These are phyloP conservation scores for Dionaea muscipula DNA, from an alignment of 179 eudicot species.

Conservation along the genomic window DNA sequence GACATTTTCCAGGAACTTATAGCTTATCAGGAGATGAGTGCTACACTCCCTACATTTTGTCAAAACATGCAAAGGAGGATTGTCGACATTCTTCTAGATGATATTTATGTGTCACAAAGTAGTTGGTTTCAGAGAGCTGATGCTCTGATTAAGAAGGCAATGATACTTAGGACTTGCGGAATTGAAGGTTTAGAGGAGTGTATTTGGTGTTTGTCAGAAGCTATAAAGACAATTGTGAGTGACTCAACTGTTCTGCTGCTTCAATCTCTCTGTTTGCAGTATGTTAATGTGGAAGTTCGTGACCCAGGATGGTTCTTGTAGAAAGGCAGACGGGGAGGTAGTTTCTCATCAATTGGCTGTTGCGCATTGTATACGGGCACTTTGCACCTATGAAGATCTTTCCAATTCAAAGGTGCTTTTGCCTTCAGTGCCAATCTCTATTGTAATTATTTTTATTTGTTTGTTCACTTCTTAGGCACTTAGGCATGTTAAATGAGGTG, in stretches of 20 bases:
- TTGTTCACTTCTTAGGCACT: not conserved
- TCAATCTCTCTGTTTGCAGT: not conserved
- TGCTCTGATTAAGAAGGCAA: slow-evolving; percentile 49
- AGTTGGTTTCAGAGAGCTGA: slow-evolving; percentile 32
- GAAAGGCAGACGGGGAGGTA: slow-evolving; percentile 11
- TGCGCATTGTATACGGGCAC: slow-evolving; percentile 64
- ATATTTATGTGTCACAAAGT: slow-evolving; percentile 37
- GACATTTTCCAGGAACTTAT: slow-evolving; percentile 51
- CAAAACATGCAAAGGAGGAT: slow-evolving; percentile 54
- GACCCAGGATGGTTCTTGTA: slow-evolving; percentile 24
- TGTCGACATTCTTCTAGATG: slow-evolving; percentile 41
- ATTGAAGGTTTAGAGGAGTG: slow-evolving; percentile 37
- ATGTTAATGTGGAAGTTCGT: slow-evolving; percentile 11
- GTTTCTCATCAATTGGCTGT: slow-evolving; percentile 44
- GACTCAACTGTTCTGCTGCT: not conserved
- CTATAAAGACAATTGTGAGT: slow-evolving; percentile 55
- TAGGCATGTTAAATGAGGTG: not conserved
- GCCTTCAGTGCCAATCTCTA: slow-evolving; percentile 18
- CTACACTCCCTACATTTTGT: slow-evolving; percentile 36
- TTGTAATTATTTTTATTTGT: not conserved
- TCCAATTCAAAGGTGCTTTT: slow-evolving; percentile 46
- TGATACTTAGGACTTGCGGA: slow-evolving; percentile 42
- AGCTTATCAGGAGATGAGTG: slow-evolving; percentile 45
- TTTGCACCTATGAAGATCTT: slow-evolving; percentile 53
- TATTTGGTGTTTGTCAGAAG: slow-evolving; percentile 57